Evolutionary conservation across 176 grass and related monocot species (phyloP), one percentile per base, ranked within the genome.

Genomic region (Aegilops speltoides): DNA sequence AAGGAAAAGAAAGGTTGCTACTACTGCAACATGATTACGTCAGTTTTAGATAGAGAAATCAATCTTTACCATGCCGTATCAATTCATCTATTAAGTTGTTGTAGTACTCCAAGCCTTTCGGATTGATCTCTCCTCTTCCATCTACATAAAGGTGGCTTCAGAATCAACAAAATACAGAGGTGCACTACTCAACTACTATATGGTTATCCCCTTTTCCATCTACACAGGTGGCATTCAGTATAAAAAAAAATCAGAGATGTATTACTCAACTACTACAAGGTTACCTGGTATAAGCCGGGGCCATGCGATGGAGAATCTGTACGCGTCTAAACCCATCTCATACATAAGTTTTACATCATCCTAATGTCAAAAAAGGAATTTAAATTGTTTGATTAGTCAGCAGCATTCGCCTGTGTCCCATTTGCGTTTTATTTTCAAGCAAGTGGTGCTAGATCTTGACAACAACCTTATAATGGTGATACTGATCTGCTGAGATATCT

Each of bases 301-400:
- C 93, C 95, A 95, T 22, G 89, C 83, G 31, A 97, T 93, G 33
- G 93, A 97, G 88, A 97, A 95, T 85, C 93, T 91, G 68, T 98
- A 98, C 1, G 93, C 93, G 62, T 95, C 95, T 61, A 98, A 78
- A 14, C 91, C 83, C 60, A 94, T 93, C n/a, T 93, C 83, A 73
- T 91, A 61, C 93, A 98, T 98, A 24, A 98, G 86, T 72, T 91
- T 93, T 68, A 98, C 92, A 80, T 95, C 95, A 87, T 93, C 95
- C 95, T 97, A 73, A 3, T 12, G 73, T 64, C 4, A 48, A 77
- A 73, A 3, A 0, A 61, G 48, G 33, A 41, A 29, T 70, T 8
- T 1, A 82, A 52, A 3, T 63, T 43, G 36, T 24, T 32, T 33
- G 17, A 19, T 34, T 70, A 38, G 68, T 38, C 22, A 70, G 68